phyloP scores from a whole-genome alignment of 2,329 filamentous ascomycete genomes.

The Aspergillus japonicus region DNA sequence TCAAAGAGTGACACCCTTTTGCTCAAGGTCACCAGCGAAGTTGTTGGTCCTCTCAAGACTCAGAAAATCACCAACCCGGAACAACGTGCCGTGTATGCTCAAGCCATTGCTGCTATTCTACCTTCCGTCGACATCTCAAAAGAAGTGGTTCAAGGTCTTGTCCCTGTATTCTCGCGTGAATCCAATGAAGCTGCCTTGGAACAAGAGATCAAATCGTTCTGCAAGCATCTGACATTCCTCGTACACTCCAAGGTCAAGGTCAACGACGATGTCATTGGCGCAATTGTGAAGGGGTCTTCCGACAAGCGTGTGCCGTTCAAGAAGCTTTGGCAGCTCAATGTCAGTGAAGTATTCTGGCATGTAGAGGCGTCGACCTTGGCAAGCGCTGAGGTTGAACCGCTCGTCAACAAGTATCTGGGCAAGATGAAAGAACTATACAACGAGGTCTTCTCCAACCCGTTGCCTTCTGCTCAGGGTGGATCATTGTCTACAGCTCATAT shows the following conservation, averaged over 20 bases:
- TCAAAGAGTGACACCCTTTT: slow-evolving; percentile 61
- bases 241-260: slow-evolving; percentile 61
- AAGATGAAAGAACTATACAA: slow-evolving; percentile 65
- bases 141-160: slow-evolving; percentile 66
- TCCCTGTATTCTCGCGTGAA: slow-evolving; percentile 73
- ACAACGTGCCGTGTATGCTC: slow-evolving; percentile 77
- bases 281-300: slow-evolving; percentile 74
- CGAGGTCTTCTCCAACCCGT: slow-evolving; percentile 75
- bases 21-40: slow-evolving; percentile 71
- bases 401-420: slow-evolving; percentile 52
- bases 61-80: slow-evolving; percentile 83
- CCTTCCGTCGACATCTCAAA: slow-evolving; percentile 62
- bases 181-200: slow-evolving; percentile 80
- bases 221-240: slow-evolving; percentile 62
- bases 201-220: slow-evolving; percentile 71
- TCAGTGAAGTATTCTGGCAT: slow-evolving; percentile 68
- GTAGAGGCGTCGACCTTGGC: slow-evolving; percentile 50
- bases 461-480: slow-evolving; percentile 76
- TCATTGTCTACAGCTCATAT: slow-evolving; percentile 78
- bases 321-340: slow-evolving; percentile 74
- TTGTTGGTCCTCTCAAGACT: slow-evolving; percentile 74
- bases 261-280: slow-evolving; percentile 66
- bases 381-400: slow-evolving; percentile 46
- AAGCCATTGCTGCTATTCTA: slow-evolving; percentile 69
- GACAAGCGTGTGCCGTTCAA: slow-evolving; percentile 81